Evolutionary conservation across 352 stramenopile genomes (phyloP), one percentile per base, ranked within the genome.

Genomic region (Phytophthora kernoviae): DNA sequence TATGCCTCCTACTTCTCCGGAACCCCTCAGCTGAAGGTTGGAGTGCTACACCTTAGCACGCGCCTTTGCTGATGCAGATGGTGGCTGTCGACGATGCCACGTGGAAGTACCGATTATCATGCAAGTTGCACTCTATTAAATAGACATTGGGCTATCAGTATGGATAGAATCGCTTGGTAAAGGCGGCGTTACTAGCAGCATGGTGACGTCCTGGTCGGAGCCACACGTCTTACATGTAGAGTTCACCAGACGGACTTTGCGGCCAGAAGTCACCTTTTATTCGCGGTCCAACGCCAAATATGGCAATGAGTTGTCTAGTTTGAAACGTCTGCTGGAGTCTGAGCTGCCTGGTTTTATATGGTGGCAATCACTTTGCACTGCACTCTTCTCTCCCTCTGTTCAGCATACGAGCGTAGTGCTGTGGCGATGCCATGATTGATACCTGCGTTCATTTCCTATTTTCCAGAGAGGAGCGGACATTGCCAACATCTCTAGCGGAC

Each of bases 381-480:
- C 32, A 57, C 33, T 33, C 34, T 54, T 68, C 52, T 67, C 57
- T 68, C 43, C 49, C 49, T 70, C 37, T 14, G 45, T 46, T 54
- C 46, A 53, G 62, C 15, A 51, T 20, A 2, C 30, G 6, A 21
- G 10, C 43, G 17, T 32, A 5, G n/a, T 2, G 21, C 49, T 48
- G 26, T 11, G 8, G 18, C 22, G 36, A 9, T 45, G 14, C 8
- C 30, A 44, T 24, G 34, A 24, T 36, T 11, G 3, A 18, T 36
- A 17, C 36, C 18, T 22, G 6, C 14, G 2, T n/a, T 57, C 53
- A 68, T 5, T 73, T 64, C 12, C 33, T 27, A 33, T 64, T 68
- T 68, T 61, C 41, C 58, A 42, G 41, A 53, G 17, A 27, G 56
- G 44, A 65, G 50, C 50, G 50, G 45, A 62, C 63, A 60, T 58